Base-by-base conservation (phyloP, 257 asterid genomes). In the Marsdenia floribunda region DNA sequence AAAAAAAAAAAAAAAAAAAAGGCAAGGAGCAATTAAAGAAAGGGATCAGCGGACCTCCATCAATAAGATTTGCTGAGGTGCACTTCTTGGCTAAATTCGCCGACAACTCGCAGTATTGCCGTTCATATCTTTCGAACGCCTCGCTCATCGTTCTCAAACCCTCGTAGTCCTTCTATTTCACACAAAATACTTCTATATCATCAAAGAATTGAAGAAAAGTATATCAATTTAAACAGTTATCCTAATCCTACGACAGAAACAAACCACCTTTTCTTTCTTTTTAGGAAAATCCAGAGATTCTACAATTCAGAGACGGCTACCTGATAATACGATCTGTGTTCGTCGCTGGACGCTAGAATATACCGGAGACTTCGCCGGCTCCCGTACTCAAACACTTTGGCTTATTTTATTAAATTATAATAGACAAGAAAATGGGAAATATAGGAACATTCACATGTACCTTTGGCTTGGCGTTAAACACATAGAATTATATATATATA, bases 81-180 rank as follows among this genome's bases (percentile, higher is more conserved):
- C 78, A 70, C 64, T 69, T 79, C 82, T 79, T 79, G 29, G 76
- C 19, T 52, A 79, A 74, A 60, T 70, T 74, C 42, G 76, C 75
- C 11, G 79, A 79, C 59, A 79, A 54, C 72, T 79, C 79, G 53
- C 79, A 74, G 68, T 79, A 79, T 69, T 74, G 75, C 13, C 73
- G 76, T 26, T 79, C 82, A 21, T 74, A 74, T n/a, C 73, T 60
- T 70, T 79, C 79, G 57, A 79, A 79, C 44, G 40, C 76, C 71
- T 79, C 65, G 55, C 76, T 79, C 82, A 74, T 79, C 65, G 24
- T 73, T 26, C 33, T 14, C 22, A 15, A 35, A 11, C 22, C 13
- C 46, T 33, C 46, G 22, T 15, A 1, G 18, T 3, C 69, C 24
- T 63, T 38, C 50, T 19, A 38, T 65, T 65, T 35, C 19, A 37